Conservation (phyloP, 805 yeast species). For the Kurtzmaniella cleridarum region DNA sequence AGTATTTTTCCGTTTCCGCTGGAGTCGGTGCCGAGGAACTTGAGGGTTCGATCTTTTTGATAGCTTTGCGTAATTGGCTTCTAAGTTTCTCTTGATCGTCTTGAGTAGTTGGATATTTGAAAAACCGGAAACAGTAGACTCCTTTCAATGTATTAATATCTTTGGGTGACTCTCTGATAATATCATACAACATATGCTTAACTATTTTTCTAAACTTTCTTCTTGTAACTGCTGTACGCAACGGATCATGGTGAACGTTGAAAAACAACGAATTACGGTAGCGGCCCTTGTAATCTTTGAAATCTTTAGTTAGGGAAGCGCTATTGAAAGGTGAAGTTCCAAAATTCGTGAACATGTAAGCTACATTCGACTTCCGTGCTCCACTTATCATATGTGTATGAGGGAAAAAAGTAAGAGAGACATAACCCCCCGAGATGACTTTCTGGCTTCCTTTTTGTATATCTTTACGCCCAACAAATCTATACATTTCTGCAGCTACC, state of each 20-base stretch:
- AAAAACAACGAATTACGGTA: slow-evolving; percentile 18
- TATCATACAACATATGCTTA: slow-evolving; percentile 11
- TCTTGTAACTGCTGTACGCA: slow-evolving; percentile 29
- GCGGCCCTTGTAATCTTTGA: slow-evolving; percentile 24
- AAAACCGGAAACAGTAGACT: slow-evolving; percentile 15
- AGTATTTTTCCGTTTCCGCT: background rate
- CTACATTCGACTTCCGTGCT: slow-evolving; percentile 33
- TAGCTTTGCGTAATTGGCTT: slow-evolving; percentile 8
- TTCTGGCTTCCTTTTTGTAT: slow-evolving; percentile 11
- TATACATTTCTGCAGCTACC: slow-evolving; percentile 13
- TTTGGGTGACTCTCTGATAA: slow-evolving; percentile 5
- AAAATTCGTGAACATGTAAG: slow-evolving; percentile 25
- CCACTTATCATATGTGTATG: slow-evolving; percentile 18
- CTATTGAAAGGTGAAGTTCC: slow-evolving; percentile 24
- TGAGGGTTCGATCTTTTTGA: slow-evolving; percentile 5
- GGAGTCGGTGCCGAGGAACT: too few relatives aligned
- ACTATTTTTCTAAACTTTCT: slow-evolving; percentile 18
- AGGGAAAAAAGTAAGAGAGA: slow-evolving; percentile 27
- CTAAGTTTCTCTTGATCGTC: slow-evolving; percentile 10
- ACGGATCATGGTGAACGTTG: slow-evolving; percentile 20
- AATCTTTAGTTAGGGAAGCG: slow-evolving; percentile 12
- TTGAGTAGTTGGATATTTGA: slow-evolving; percentile 15
- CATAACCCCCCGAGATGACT: slow-evolving; percentile 14
- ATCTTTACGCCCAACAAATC: background rate
- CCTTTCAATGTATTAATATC: slow-evolving; percentile 11